Conservation (phyloP, 352 stramenopile genomes). For the Phytophthora uliginosa region DNA sequence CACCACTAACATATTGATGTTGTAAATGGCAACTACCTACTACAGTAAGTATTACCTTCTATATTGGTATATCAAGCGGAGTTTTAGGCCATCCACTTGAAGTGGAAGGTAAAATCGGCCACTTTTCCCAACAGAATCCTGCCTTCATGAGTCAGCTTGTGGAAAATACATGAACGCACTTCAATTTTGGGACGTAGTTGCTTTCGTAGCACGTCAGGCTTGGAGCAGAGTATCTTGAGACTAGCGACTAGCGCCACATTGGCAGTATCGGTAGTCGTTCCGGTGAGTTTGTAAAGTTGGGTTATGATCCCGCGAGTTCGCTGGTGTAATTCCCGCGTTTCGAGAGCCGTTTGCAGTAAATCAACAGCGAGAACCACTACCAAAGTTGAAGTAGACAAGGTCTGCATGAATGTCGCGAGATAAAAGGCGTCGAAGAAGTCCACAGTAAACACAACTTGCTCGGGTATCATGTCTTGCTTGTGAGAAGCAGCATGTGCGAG, state of each 20-base stretch:
- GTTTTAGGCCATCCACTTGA: background rate
- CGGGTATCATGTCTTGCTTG: slow-evolving; percentile 21
- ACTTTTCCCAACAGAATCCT: background rate
- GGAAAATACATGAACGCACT: background rate
- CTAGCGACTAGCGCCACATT: background rate
- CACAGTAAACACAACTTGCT: slow-evolving; percentile 21
- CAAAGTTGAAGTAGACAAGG: background rate
- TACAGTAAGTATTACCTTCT: too few relatives aligned
- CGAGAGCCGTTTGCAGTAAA: background rate
- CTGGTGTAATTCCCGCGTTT: background rate
- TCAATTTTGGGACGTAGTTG: background rate
- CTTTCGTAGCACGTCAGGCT: background rate
- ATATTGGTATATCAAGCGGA: too few relatives aligned
- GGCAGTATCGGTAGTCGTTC: background rate
- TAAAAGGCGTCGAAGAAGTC: slow-evolving; percentile 34
- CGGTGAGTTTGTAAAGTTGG: background rate
- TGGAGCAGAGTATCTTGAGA: background rate
- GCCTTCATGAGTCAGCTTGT: background rate
- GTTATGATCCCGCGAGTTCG: background rate
- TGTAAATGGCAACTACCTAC: too few relatives aligned
- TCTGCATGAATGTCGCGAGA: slow-evolving; percentile 19
- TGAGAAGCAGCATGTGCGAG: background rate
- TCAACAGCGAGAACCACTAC: background rate
- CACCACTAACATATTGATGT: background rate
- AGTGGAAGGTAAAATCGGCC: background rate